Evolutionary conservation across 1,284 basidiomycete species (phyloP), one percentile per base, ranked within the genome.

Genomic region (Moesziomyces antarcticus): DNA sequence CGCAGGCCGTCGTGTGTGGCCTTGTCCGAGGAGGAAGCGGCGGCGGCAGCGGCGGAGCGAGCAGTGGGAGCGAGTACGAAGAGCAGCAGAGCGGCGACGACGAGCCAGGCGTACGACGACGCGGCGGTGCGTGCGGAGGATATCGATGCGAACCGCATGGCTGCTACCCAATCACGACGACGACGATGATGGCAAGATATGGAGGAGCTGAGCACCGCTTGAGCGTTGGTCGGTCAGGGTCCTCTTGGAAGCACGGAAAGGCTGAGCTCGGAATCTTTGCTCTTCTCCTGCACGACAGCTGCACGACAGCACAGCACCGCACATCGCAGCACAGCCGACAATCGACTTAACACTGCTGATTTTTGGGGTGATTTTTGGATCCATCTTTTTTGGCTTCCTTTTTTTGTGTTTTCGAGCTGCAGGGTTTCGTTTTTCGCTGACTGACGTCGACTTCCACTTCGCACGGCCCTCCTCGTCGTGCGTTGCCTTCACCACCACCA

Each of bases 1-100:
- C 71, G 64, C 1, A 74, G 67, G n/a, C 67, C 72, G 13, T 70
- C 72, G 50, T 74, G 71, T 1, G 71, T 73, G 24, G 71, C 66
- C 53, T 60, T 46, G 33, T 73, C 65, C 0, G 64, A 52, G 14
- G 55, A 52, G 33, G 24, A 2, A 11, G 25, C 13, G 18, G 59
- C 40, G 10, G 59, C 55, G 33, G 56, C 58, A 0, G 59, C 55
- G 33, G 56, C 58, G 1, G 64, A 59, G 1, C 42, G 48, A 13
- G 53, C 56, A 11, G 55, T 25, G 5, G 50, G 40, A 21, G 67
- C 35, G 11, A 65, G 41, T 35, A 43, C 14, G 25, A 55, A 18
- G n/a, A 57, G 16, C 8, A 69, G 49, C 46, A 56, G 58, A 4
- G 24, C 20, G 8, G 35, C 14, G 35, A 18, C 35, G 35, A 18